A percentile compares a stretch with the other conserved stretches of the same genome.
phyloP scores from a whole-genome alignment of 345 rosid species.

The Isatis tinctoria region DNA sequence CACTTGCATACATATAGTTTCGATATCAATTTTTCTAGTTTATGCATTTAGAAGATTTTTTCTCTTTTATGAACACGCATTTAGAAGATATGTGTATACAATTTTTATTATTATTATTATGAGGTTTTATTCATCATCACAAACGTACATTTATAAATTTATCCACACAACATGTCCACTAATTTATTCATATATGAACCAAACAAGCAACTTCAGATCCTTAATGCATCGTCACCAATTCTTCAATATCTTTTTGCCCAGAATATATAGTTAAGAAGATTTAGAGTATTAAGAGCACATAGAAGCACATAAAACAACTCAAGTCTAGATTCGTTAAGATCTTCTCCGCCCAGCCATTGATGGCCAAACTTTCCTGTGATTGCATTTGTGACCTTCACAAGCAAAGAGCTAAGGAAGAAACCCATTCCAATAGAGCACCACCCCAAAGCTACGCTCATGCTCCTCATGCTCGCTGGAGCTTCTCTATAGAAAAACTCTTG shows the following conservation, averaged over 20 bases:
- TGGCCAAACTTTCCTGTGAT: constrained; percentile 29
- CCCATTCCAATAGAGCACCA: constrained; percentile 56
- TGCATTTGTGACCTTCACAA: constrained; percentile 37
- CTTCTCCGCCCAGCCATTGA: constrained; percentile 48
- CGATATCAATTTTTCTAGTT: too few species aligned
- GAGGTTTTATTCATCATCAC: too few species aligned
- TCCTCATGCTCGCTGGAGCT: constrained; percentile 48
- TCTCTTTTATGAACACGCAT: too few species aligned
- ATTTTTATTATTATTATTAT: too few species aligned
- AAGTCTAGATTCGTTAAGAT: constrained; percentile 40
- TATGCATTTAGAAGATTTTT: too few species aligned
- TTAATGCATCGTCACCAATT: background rate
- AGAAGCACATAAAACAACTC: constrained; percentile 45
- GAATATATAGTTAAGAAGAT: constrained; percentile 32
- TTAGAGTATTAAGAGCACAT: constrained; percentile 40
- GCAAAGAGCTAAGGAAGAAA: constrained; percentile 43
- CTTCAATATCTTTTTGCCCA: constrained; percentile 17
- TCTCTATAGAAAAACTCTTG: constrained; percentile 59
- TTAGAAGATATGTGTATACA: too few species aligned
- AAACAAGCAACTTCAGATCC: background rate
- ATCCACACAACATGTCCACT: background rate
- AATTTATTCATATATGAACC: background rate
- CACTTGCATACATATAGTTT: too few species aligned
- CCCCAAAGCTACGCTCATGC: constrained; percentile 40
- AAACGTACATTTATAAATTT: too few species aligned